phyloP scores from a whole-genome alignment of 2,329 filamentous ascomycete species.

The Chalara sp. region DNA sequence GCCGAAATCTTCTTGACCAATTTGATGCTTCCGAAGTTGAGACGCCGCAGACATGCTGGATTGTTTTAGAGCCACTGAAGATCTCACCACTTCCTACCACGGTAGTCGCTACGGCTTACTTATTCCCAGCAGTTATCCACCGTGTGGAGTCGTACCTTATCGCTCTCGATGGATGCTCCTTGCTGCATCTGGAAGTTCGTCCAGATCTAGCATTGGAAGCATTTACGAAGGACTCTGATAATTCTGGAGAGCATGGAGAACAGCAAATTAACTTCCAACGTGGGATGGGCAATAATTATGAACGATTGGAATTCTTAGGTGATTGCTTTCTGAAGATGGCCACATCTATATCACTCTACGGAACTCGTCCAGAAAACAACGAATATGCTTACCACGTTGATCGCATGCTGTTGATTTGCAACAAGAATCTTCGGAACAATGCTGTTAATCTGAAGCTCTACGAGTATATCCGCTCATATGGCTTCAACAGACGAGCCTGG shows the following conservation, averaged over 20 bases:
- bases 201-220: slow-evolving; percentile 76
- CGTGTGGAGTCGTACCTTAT: slow-evolving; percentile 78
- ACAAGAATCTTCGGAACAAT: slow-evolving; percentile 77
- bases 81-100: slow-evolving; percentile 69
- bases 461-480: slow-evolving; percentile 74
- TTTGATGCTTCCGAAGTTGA: slow-evolving; percentile 43
- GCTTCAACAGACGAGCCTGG: slow-evolving; percentile 74
- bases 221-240: slow-evolving; percentile 87
- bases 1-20: slow-evolving; percentile 79
- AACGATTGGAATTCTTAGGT: slow-evolving; percentile 86
- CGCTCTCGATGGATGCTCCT: slow-evolving; percentile 63
- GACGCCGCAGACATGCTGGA: slow-evolving; percentile 45
- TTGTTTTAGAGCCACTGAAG: slow-evolving; percentile 70
- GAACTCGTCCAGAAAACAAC: slow-evolving; percentile 65
- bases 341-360: slow-evolving; percentile 82
- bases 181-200: slow-evolving; percentile 57
- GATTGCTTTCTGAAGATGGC: slow-evolving; percentile 95
- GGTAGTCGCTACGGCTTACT: slow-evolving; percentile 65
- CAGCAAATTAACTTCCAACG: slow-evolving; percentile 67
- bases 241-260: slow-evolving; percentile 63
- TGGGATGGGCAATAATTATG: slow-evolving; percentile 93
- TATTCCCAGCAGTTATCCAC: slow-evolving; percentile 78
- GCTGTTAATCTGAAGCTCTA: slow-evolving; percentile 61
- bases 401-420: slow-evolving; percentile 87
- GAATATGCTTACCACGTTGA: slow-evolving; percentile 87